Conservation (phyloP, 2,329 filamentous ascomycete genomes). For the Rhexocercosporidium sp. region DNA sequence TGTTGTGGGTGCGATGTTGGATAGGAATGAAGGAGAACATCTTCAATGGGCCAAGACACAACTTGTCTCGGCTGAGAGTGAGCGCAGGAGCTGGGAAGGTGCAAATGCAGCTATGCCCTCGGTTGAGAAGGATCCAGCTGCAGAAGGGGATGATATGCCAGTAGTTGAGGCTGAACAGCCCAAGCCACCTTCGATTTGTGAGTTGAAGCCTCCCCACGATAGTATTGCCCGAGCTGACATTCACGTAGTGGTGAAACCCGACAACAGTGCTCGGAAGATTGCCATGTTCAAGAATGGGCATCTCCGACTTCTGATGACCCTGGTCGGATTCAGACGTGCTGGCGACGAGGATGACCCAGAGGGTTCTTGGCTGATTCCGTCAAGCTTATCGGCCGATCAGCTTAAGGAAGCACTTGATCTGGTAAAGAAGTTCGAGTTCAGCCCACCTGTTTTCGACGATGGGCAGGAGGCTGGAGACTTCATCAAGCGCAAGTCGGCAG, state of each 20-base stretch:
- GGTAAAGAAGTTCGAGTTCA: constrained; percentile 80
- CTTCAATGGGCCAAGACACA: constrained; percentile 83
- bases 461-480: constrained; percentile 72
- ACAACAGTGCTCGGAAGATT: constrained; percentile 67
- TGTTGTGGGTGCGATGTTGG: constrained; percentile 77
- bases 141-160: constrained; percentile 38
- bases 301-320: constrained; percentile 81
- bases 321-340: constrained; percentile 70
- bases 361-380: constrained; percentile 79
- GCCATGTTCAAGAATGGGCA: constrained; percentile 91
- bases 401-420: constrained; percentile 72
- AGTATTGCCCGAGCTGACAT: constrained; percentile 31
- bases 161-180: constrained; percentile 40
- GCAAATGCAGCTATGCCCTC: constrained; percentile 65
- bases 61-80: constrained; percentile 69
- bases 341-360: constrained; percentile 69
- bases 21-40: constrained; percentile 76
- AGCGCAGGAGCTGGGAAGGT: constrained; percentile 79
- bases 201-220: constrained; percentile 39
- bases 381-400: constrained; percentile 64
- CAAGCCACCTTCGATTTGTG: constrained; percentile 58
- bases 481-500: constrained; percentile 70
- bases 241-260: constrained; percentile 47
- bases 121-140: constrained; percentile 46
- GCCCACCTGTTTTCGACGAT: constrained; percentile 77